These are phyloP conservation scores for Tuctoria greenei DNA, from an alignment of 176 grass and related monocot species.

Conservation along the genomic window DNA sequence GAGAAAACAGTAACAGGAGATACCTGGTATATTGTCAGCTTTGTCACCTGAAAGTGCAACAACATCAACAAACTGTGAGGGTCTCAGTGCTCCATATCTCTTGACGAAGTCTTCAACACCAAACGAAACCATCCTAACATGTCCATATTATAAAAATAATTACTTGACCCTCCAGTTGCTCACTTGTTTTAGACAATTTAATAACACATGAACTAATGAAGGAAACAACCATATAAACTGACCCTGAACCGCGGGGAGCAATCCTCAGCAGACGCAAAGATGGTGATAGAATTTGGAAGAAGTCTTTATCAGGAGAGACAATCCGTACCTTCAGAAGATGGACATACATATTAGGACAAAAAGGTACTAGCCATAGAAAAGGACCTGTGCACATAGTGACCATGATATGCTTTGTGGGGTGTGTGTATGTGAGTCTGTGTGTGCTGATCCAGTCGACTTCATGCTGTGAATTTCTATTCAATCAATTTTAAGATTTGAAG, in stretches of 20 bases:
- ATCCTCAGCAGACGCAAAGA: slow-evolving; percentile 81
- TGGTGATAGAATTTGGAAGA: slow-evolving; percentile 96
- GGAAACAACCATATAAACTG: slow-evolving; percentile 36
- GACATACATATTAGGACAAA: slow-evolving; percentile 9
- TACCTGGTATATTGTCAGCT: slow-evolving; percentile 96
- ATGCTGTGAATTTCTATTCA: neutral
- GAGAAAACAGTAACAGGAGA: slow-evolving; percentile 31
- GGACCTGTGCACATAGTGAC: slow-evolving; percentile 4
- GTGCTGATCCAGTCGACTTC: neutral
- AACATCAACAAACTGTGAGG: slow-evolving; percentile 93
- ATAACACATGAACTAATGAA: slow-evolving; percentile 3
- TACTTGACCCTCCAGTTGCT: slow-evolving; percentile 12
- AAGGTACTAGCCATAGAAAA: slow-evolving; percentile 31
- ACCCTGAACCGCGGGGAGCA: slow-evolving; percentile 77
- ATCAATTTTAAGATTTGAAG: neutral
- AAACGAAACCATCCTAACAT: slow-evolving; percentile 90
- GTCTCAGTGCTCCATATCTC: slow-evolving; percentile 71
- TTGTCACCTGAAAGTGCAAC: slow-evolving; percentile 86
- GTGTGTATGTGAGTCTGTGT: neutral
- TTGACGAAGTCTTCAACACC: slow-evolving; percentile 93
- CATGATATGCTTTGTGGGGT: neutral
- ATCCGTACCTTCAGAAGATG: slow-evolving; percentile 67
- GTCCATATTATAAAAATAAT: slow-evolving; percentile 41
- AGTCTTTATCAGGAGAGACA: slow-evolving; percentile 98
- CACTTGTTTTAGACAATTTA: neutral